Percentiles rank a stretch among this genome's conserved stretches.
phyloP scores from a whole-genome alignment of 371 early-diverging fungal genomes.

The Zychaea mexicana region DNA sequence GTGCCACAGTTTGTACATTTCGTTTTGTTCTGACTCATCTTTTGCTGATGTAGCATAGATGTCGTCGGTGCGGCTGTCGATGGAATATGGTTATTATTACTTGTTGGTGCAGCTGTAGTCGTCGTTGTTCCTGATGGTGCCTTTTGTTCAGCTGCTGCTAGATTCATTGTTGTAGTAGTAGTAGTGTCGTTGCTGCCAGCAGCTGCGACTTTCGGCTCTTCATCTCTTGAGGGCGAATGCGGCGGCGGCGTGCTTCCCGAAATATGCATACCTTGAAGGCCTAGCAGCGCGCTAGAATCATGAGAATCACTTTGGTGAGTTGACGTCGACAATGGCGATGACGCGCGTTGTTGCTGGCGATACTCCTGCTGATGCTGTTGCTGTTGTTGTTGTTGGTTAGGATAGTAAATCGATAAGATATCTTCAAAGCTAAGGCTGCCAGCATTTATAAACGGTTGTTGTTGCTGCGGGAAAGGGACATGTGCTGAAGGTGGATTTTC shows the following conservation, averaged over 20 bases:
- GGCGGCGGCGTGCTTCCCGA: constrained; percentile 2
- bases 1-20: constrained; percentile 30
- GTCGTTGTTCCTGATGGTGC: background rate
- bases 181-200: background rate
- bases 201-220: background rate
- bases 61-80: constrained; percentile 2
- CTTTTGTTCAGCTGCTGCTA: background rate
- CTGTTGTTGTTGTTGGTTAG: constrained; percentile 6
- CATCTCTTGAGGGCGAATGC: background rate
- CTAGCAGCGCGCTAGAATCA: constrained; percentile 1
- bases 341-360: background rate
- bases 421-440: constrained; percentile 32
- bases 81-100: background rate
- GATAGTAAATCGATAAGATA: constrained; percentile 24
- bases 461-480: background rate
- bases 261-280: constrained; percentile 8
- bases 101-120: background rate
- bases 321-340: constrained; percentile 6
- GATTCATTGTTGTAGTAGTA: background rate
- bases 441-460: constrained; percentile 10
- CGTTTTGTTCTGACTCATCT: constrained; percentile 17
- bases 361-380: constrained; percentile 1
- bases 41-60: constrained; percentile 2
- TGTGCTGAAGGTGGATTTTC: background rate
- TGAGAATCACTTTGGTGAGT: constrained; percentile 1